Evolutionary conservation across 495 filamentous ascomycete genomes (phyloP).

Genomic region (Penicilliopsis zonata): DNA sequence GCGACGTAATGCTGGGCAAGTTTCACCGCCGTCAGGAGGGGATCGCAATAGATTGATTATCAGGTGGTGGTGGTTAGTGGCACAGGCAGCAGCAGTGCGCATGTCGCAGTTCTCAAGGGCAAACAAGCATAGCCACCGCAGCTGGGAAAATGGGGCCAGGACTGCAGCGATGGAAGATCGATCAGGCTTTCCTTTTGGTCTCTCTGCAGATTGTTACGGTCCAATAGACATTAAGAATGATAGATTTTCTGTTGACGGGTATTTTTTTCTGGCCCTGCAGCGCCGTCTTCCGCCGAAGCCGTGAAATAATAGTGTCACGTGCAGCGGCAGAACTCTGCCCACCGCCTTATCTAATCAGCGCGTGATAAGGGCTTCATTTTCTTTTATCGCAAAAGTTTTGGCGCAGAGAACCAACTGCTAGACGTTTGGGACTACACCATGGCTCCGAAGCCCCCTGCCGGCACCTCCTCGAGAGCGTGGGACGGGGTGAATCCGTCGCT

Average conservation of each 20-base stretch:
- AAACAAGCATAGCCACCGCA: slow-evolving; percentile 1
- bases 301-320: slow-evolving; percentile 10
- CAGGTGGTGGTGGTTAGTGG: slow-evolving; percentile 4
- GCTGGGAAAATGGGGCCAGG: neutral
- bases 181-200: too few relatives aligned
- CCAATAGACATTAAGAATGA: neutral
- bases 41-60: slow-evolving; percentile 4
- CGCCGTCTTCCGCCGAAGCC: slow-evolving; percentile 14
- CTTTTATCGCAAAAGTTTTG: slow-evolving; percentile 10
- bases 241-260: neutral
- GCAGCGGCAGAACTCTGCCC: neutral
- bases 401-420: too few relatives aligned
- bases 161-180: slow-evolving; percentile 3
- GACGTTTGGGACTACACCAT: slow-evolving; percentile 10
- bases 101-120: slow-evolving; percentile 6
- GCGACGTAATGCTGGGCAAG: slow-evolving; percentile 17
- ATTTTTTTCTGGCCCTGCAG: slow-evolving; percentile 5
- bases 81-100: slow-evolving; percentile 7
- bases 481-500: slow-evolving; percentile 62
- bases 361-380: slow-evolving; percentile 12
- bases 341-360: slow-evolving; percentile 12
- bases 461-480: slow-evolving; percentile 53
- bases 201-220: too few relatives aligned
- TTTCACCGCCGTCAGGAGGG: neutral
- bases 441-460: slow-evolving; percentile 26